These are phyloP conservation scores for Coniosporium tulheliwenetii DNA, from an alignment of 2,329 filamentous ascomycete genomes.

Conservation along the genomic window DNA sequence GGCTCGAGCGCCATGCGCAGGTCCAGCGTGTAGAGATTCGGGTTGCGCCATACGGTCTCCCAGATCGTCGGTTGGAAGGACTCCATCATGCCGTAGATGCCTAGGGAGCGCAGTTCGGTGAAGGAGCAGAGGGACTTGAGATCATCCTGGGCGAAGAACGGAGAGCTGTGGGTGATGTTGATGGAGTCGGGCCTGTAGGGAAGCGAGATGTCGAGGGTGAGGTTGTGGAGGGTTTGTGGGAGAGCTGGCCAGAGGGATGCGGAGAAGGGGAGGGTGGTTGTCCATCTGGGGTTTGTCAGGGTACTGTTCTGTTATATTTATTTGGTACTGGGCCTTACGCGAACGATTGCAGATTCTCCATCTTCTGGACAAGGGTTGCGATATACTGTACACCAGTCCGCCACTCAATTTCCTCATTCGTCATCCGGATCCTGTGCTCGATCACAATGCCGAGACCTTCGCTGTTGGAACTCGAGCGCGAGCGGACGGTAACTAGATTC, in stretches of 20 bases:
- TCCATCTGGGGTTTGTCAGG: too few relatives aligned
- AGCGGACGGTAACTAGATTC: too few relatives aligned
- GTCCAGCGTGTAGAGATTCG: slow-evolving; percentile 11
- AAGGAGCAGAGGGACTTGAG: slow-evolving; percentile 12
- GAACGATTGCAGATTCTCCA: too few relatives aligned
- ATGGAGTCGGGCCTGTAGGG: slow-evolving; percentile 9
- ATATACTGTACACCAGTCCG: too few relatives aligned
- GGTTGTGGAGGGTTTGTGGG: slow-evolving; percentile 10
- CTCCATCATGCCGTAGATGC: slow-evolving; percentile 13
- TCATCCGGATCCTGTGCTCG: too few relatives aligned
- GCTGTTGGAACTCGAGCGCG: too few relatives aligned
- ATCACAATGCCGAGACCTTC: too few relatives aligned
- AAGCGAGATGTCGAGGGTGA: slow-evolving; percentile 13
- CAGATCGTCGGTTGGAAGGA: slow-evolving; percentile 14
- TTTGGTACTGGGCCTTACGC: too few relatives aligned
- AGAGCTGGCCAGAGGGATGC: slow-evolving; percentile 9
- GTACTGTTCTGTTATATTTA: too few relatives aligned
- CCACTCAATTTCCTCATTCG: too few relatives aligned
- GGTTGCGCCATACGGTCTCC: slow-evolving; percentile 15
- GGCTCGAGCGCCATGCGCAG: slow-evolving; percentile 13
- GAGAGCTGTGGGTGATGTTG: slow-evolving; percentile 4
- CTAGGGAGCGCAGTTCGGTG: slow-evolving; percentile 12
- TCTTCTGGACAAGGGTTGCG: too few relatives aligned
- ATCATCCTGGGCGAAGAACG: slow-evolving; percentile 10
- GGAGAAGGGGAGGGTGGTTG: too few relatives aligned